A percentile compares a stretch with the other conserved stretches of the same genome.
Conservation (phyloP, 257 asterid species). For the Osmanthus fragrans region DNA sequence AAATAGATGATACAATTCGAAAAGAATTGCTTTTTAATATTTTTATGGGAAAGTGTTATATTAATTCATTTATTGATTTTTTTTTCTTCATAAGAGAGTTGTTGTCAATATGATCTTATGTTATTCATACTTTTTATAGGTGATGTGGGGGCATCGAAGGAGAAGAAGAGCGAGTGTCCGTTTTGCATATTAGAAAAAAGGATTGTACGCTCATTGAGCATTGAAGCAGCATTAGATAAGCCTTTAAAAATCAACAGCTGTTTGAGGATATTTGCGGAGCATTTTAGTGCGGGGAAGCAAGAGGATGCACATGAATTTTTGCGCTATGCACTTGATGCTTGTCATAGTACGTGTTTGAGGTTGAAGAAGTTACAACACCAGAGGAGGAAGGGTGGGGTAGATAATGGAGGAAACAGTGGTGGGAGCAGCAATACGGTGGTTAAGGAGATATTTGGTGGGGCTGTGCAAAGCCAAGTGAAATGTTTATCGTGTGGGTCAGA, state of each 20-base stretch:
- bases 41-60: background rate
- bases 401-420: slow-evolving; percentile 50
- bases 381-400: slow-evolving; percentile 50
- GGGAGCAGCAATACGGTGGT: slow-evolving; percentile 66
- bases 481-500: slow-evolving; percentile 94
- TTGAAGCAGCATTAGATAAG: slow-evolving; percentile 63
- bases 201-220: slow-evolving; percentile 71
- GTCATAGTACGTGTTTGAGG: slow-evolving; percentile 92
- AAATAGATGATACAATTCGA: background rate
- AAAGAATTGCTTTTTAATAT: background rate
- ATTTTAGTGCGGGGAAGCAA: slow-evolving; percentile 83
- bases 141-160: slow-evolving; percentile 62
- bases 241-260: slow-evolving; percentile 71
- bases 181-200: slow-evolving; percentile 89
- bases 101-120: background rate
- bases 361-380: slow-evolving; percentile 76
- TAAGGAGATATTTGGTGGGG: slow-evolving; percentile 94
- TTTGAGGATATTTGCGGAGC: slow-evolving; percentile 78
- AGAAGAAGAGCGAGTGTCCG: slow-evolving; percentile 90
- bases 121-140: slow-evolving; percentile 41
- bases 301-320: slow-evolving; percentile 98
- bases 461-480: slow-evolving; percentile 89
- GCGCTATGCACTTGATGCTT: slow-evolving; percentile 95
- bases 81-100: background rate
- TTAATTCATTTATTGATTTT: background rate